These are phyloP conservation scores for Loxodes magnus DNA, from an alignment of 73 alveolate species.

Conservation along the genomic window DNA sequence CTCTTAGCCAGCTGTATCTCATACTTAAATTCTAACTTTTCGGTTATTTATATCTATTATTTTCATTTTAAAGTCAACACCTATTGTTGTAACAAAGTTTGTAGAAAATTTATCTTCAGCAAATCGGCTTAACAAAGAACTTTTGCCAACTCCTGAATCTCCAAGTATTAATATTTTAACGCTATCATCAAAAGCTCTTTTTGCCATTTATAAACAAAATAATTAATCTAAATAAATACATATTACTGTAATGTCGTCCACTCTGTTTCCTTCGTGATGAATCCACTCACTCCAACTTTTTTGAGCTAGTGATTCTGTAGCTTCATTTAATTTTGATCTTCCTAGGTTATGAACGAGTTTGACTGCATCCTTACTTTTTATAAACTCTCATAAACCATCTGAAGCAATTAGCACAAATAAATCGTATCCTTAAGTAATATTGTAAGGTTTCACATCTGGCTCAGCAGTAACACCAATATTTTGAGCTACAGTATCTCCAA, in stretches of 20 bases:
- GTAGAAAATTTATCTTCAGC: too few species aligned
- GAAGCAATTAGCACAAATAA: neutral
- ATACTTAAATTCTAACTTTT: too few species aligned
- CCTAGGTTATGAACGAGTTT: neutral
- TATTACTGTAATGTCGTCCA: neutral
- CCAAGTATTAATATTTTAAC: too few species aligned
- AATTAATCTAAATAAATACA: neutral
- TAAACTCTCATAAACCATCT: conserved; percentile 19
- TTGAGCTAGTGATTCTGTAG: neutral
- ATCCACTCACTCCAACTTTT: neutral
- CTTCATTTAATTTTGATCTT: neutral
- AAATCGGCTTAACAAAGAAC: too few species aligned
- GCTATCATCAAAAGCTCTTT: too few species aligned
- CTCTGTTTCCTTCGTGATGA: neutral
- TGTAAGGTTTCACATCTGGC: conserved; percentile 27
- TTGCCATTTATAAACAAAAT: too few species aligned
- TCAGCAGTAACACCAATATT: conserved; percentile 64
- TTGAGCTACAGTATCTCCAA: conserved; percentile 70
- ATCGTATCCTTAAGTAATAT: neutral
- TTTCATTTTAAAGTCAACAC: too few species aligned
- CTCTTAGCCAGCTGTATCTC: too few species aligned
- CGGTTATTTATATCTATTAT: too few species aligned
- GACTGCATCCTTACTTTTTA: neutral
- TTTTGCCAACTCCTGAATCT: too few species aligned
- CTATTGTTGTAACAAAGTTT: too few species aligned